phyloP scores from a whole-genome alignment of 2,329 filamentous ascomycete genomes.

The Alternaria sp. region DNA sequence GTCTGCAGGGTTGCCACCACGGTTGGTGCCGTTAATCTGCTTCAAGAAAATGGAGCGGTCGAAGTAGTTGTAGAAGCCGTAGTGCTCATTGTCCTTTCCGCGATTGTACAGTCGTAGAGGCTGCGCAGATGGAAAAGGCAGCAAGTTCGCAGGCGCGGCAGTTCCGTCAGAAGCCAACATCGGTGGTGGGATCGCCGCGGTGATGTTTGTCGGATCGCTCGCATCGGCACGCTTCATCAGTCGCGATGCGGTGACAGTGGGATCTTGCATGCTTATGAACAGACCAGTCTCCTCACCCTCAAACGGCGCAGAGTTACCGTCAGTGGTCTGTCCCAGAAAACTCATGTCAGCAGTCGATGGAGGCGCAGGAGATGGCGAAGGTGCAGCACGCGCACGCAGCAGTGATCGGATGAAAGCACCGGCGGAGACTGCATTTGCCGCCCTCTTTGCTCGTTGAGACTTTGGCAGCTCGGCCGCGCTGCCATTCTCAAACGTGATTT shows the following conservation, averaged over 20 bases:
- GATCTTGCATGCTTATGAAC: conserved; percentile 74
- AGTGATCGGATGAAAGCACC: conserved; percentile 45
- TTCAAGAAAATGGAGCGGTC: conserved; percentile 84
- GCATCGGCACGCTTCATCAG: conserved; percentile 46
- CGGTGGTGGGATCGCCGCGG: conserved; percentile 67
- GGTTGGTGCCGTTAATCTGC: conserved; percentile 58
- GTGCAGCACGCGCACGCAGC: conserved; percentile 34
- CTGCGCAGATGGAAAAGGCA: conserved; percentile 72
- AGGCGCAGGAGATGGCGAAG: conserved; percentile 61
- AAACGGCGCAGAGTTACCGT: conserved; percentile 72
- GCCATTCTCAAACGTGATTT: conserved; percentile 69
- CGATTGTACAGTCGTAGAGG: conserved; percentile 86
- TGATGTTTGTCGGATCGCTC: conserved; percentile 50
- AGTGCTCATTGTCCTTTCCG: conserved; percentile 80
- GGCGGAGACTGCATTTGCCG: conserved; percentile 63
- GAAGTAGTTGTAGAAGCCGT: conserved; percentile 93
- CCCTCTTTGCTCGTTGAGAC: conserved; percentile 53
- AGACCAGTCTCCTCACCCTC: conserved; percentile 88
- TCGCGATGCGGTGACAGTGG: conserved; percentile 33
- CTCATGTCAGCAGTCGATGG: conserved; percentile 72
- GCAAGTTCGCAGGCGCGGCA: conserved; percentile 72
- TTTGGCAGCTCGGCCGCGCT: conserved; percentile 40
- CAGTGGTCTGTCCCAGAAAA: conserved; percentile 87
- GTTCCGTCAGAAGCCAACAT: conserved; percentile 70
- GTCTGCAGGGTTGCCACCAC: conserved; percentile 53